Evolutionary conservation across 441 rosid species (phyloP), one percentile per base, ranked within the genome.

Genomic region (Erodium chrysanthum): DNA sequence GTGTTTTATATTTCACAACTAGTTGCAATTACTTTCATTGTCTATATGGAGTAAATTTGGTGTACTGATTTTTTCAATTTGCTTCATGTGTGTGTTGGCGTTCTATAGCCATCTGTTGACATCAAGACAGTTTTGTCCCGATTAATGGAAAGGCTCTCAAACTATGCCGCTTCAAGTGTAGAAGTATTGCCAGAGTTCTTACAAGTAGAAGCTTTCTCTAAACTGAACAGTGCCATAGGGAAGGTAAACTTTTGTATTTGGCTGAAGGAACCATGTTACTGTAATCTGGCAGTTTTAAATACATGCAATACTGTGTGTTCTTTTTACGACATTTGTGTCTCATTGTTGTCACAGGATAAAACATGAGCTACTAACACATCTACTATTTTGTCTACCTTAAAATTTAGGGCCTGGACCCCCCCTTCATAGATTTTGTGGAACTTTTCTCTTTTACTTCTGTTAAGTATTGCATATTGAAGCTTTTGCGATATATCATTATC

Each of bases 181-280:
- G 97, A 94, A 77, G 91, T 84, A 68, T 80, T 94, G 73, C 99
- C 99, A 17, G 96, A 88, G 77, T 91, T 94, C 81, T 81, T 94
- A 81, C 97, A 94, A 87, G 97, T 94, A 56, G 99, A 89, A 82
- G 99, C 99, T 67, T 94, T 94, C 84, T 84, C 97, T 31, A 91
- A 90, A 83, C 82, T 94, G 78, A 94, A 90, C 80, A 85, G 80
- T 81, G 99, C 97, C 33, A 94, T 94, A 64, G 97, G 99, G 74
- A 91, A 88, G 96, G 97, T 91, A 81, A 77, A 50, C 52, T 63
- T 61, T 27, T 23, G 23, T 60, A 4, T 71, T 29, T 56, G 42
- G 69, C 14, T 71, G 14, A 64, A 61, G 11, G 64, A 66, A 65
- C 33, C 63, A 54, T 58, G 37, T 33, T 33, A 33, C 37, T 33